phyloP scores from a whole-genome alignment of 2,329 filamentous ascomycete genomes.

The Aspergillus udagawae region DNA sequence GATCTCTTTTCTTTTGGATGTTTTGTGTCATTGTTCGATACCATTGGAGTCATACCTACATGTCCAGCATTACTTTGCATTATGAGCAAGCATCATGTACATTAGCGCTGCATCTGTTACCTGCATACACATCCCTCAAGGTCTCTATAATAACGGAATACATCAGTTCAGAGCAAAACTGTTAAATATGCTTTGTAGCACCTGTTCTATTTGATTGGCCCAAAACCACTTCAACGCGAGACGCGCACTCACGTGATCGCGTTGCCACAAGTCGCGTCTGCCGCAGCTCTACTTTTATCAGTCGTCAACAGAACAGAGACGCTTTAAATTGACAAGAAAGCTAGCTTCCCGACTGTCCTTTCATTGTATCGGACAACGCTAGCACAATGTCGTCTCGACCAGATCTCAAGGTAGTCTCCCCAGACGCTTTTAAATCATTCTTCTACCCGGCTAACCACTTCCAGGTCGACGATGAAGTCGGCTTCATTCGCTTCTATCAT shows the following conservation, averaged over 20 bases:
- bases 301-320: background rate
- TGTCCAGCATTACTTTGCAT: constrained; percentile 16
- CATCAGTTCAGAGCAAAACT: constrained; percentile 1
- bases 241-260: constrained; percentile 35
- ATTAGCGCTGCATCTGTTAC: constrained; percentile 16
- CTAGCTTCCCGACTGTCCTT: constrained; percentile 7
- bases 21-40: constrained; percentile 8
- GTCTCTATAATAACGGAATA: background rate
- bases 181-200: background rate
- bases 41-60: constrained; percentile 17
- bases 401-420: constrained; percentile 59
- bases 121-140: background rate
- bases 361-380: constrained; percentile 11
- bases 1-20: constrained; percentile 5
- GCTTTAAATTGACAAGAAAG: constrained; percentile 7
- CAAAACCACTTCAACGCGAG: constrained; percentile 21
- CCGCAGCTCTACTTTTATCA: background rate
- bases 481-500: constrained; percentile 96
- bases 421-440: background rate
- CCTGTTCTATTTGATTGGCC: constrained; percentile 8
- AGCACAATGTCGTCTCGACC: constrained; percentile 65
- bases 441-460: constrained; percentile 7
- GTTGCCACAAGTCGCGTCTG: constrained; percentile 22
- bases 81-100: constrained; percentile 19
- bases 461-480: constrained; percentile 90